A percentile compares a stretch with the other conserved stretches of the same genome.
These are phyloP conservation scores for Melocanna baccifera DNA, from an alignment of 176 grass and related monocot species.

Conservation along the genomic window DNA sequence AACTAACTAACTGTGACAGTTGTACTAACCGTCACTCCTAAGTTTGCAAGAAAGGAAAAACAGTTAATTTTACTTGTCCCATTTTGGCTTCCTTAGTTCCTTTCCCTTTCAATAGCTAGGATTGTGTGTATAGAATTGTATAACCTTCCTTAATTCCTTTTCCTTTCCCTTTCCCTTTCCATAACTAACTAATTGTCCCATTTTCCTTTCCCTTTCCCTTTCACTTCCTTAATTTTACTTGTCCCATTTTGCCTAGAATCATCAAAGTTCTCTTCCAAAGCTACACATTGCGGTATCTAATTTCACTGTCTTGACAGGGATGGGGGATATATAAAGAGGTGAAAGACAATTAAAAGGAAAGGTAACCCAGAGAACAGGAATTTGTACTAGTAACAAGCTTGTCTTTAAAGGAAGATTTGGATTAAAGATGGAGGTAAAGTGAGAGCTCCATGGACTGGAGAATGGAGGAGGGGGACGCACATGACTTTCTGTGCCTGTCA, in stretches of 20 bases:
- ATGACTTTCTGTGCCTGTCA: conserved; percentile 20
- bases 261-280: conserved; percentile 7
- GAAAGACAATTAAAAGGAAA: conserved; percentile 10
- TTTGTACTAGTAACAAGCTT: not conserved
- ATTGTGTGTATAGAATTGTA: too few species aligned
- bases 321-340: not conserved
- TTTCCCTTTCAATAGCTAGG: not conserved
- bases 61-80: not conserved
- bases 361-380: not conserved
- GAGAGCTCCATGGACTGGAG: conserved; percentile 21
- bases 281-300: not conserved
- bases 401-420: conserved; percentile 30
- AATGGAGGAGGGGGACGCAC: not conserved
- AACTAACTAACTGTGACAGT: too few species aligned
- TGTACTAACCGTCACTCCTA: not conserved
- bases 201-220: too few species aligned
- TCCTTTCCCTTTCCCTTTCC: too few species aligned
- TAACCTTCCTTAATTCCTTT: too few species aligned
- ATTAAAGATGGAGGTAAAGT: not conserved
- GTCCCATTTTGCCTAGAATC: too few species aligned
- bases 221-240: too few species aligned
- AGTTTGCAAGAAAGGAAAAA: not conserved
- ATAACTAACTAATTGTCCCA: too few species aligned
- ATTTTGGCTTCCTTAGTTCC: not conserved
- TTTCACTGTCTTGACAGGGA: conserved; percentile 20